Evolutionary conservation across 495 filamentous ascomycete species (phyloP), one percentile per base, ranked within the genome.

Genomic region (Antarctomyces pellizariae): DNA sequence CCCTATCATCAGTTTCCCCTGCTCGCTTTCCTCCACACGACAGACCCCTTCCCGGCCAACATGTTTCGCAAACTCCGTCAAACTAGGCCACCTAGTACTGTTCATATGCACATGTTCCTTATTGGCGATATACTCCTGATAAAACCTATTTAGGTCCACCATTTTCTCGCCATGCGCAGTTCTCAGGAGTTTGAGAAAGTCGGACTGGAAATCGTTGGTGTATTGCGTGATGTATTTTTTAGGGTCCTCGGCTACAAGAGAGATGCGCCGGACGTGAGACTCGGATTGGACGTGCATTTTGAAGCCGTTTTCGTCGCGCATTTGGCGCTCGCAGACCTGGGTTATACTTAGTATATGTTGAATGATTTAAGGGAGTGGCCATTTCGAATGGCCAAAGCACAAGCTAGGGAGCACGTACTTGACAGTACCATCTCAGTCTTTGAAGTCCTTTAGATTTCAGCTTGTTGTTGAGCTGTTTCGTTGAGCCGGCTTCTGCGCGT

Each of bases 51-150:
- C 79, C 14, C 74, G 50, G 1, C 79, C 78, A 5, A 99, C 49
- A 37, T 72, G 51, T 37, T 86, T 83, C 3, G 70, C 76, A 53
- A 91, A 93, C 35, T 93, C 79, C 3, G 79, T 78, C 30, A 99
- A 51, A 18, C 58, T 54, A 31, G 69, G 62, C 80, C 80, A 95
- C 37, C 67, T 64, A 2, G 86, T 95, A 20, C 80, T 59, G 49
- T 92, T 95, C 71, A 93, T 75, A 42, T 95, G 89, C 8, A 80
- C 57, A 43, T 95, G 89, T 44, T 82, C 66, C 43, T 75, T 75
- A 45, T 75, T 57, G 9, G 54, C 50, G 33, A 86, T 84, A 36
- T 77, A 74, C 41, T 78, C 69, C 47, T 95, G 77, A 44, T 99
- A 99, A 44, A 92, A 93, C 27, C 76, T 69, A 34, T 95, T 95